These are phyloP conservation scores for Rhododendron mucronatum DNA, from an alignment of 148 eudicot genomes.

Conservation along the genomic window DNA sequence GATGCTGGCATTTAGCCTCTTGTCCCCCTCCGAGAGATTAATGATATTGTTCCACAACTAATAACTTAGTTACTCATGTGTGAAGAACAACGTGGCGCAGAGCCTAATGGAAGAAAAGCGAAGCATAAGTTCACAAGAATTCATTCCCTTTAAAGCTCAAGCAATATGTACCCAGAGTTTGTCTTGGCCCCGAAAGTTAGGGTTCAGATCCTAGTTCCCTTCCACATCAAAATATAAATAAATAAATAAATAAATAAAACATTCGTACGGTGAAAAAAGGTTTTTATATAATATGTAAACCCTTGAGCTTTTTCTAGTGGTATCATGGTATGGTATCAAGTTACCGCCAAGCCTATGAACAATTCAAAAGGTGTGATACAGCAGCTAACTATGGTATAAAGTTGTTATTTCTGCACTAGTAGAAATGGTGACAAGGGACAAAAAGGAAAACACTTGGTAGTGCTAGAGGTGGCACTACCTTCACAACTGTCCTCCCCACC, in stretches of 20 bases:
- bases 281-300: background rate
- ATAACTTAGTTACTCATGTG: background rate
- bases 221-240: background rate
- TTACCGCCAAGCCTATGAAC: background rate
- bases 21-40: background rate
- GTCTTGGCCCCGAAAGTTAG: background rate
- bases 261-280: background rate
- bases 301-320: background rate
- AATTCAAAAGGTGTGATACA: background rate
- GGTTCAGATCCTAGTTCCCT: background rate
- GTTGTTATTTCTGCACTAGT: background rate
- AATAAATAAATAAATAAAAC: no score
- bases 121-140: background rate
- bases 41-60: background rate
- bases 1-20: background rate
- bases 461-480: background rate
- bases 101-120: background rate
- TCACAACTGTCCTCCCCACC: background rate
- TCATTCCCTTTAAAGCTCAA: background rate
- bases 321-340: background rate
- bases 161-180: background rate
- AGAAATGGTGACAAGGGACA: background rate
- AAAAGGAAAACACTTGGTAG: background rate
- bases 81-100: background rate
- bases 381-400: background rate